phyloP scores from a whole-genome alignment of 176 grass and related monocot genomes.

The Dendrocalamus sinicus region DNA sequence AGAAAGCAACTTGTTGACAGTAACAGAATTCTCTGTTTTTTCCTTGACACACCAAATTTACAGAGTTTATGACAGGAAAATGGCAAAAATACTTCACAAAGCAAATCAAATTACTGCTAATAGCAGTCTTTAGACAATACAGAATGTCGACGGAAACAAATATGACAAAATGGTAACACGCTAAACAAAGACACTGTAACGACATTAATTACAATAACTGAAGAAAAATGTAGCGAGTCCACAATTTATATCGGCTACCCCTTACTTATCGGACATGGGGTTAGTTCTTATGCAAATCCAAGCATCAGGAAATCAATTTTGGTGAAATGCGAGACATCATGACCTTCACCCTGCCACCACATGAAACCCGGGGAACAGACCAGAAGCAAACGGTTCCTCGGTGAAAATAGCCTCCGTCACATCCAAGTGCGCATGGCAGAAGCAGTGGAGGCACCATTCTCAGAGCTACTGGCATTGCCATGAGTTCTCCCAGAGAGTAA shows the following conservation, averaged over 20 bases:
- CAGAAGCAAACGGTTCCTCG: neutral
- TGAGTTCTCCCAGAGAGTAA: conserved; percentile 44
- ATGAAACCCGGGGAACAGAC: neutral
- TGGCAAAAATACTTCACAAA: neutral
- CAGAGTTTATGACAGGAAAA: neutral
- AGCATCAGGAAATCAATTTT: neutral
- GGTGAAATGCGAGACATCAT: neutral
- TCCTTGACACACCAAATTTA: neutral
- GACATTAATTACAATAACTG: conserved; percentile 13
- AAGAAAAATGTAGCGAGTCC: neutral
- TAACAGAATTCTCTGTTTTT: neutral
- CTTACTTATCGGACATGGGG: conserved; percentile 43
- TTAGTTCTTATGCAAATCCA: conserved; percentile 22
- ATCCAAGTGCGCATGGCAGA: conserved; percentile 56
- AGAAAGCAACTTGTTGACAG: neutral
- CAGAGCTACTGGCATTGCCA: neutral
- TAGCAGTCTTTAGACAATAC: neutral
- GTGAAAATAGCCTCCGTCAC: conserved; percentile 27
- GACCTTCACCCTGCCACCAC: neutral
- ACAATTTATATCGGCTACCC: conserved; percentile 6
- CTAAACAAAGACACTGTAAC: neutral
- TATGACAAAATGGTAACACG: neutral
- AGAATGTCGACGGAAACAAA: neutral
- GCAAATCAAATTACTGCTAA: neutral
- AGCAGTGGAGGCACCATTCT: conserved; percentile 33